Percentiles rank a stretch among this genome's conserved stretches.
These are phyloP conservation scores for Crithidia acanthocephali DNA, from an alignment of 208 protist species.

Conservation along the genomic window DNA sequence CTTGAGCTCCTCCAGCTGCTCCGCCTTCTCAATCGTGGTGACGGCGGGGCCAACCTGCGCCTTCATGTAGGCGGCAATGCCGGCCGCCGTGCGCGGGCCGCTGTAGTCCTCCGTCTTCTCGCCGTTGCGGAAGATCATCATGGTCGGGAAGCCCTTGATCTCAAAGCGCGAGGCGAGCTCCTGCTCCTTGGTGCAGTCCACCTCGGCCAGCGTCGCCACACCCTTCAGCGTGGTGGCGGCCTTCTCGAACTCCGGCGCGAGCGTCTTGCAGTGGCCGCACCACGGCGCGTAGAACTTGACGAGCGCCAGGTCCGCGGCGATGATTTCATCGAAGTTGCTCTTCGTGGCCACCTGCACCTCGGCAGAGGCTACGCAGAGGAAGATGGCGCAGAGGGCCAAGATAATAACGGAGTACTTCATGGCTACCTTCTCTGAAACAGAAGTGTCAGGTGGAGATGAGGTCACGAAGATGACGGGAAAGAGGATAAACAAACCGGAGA, in stretches of 20 bases:
- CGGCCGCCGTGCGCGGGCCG: conserved; percentile 59
- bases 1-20: conserved; percentile 72
- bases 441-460: neutral
- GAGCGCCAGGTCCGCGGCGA: conserved; percentile 62
- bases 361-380: conserved; percentile 34
- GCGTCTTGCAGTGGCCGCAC: conserved; percentile 96
- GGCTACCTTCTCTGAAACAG: neutral
- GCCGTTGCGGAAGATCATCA: conserved; percentile 86
- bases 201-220: conserved; percentile 65
- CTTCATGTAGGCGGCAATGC: conserved; percentile 70
- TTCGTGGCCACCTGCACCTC: conserved; percentile 63
- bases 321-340: conserved; percentile 65
- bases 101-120: conserved; percentile 62
- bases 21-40: conserved; percentile 31
- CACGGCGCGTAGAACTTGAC: conserved; percentile 96
- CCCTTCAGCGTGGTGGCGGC: conserved; percentile 61
- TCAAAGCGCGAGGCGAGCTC: conserved; percentile 53
- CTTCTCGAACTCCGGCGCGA: conserved; percentile 88
- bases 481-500: neutral
- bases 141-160: conserved; percentile 85
- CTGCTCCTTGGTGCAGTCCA: conserved; percentile 88
- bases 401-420: conserved; percentile 26
- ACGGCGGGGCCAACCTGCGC: conserved; percentile 57
- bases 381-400: conserved; percentile 13
- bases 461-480: neutral